A percentile compares a stretch with the other conserved stretches of the same genome.
Evolutionary conservation across 106 monocot species (phyloP).

Genomic region (Dactylorhiza incarnata): DNA sequence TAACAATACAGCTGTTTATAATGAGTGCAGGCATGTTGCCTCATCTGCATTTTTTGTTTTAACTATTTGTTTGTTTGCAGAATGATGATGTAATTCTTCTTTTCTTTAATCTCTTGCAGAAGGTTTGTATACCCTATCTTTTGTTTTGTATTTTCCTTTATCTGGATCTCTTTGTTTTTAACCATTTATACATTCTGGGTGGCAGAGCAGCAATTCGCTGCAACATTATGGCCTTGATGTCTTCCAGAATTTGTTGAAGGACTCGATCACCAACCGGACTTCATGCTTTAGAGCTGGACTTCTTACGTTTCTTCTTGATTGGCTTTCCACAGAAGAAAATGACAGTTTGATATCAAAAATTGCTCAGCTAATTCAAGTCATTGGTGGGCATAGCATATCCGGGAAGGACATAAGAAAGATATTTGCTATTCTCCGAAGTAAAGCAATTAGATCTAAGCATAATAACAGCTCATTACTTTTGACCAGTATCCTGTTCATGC

Average conservation of each 20-base stretch:
- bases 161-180: background rate
- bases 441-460: conserved; percentile 44
- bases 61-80: conserved; percentile 38
- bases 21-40: background rate
- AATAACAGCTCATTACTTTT: conserved; percentile 67
- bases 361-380: conserved; percentile 67
- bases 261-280: conserved; percentile 70
- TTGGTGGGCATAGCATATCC: conserved; percentile 93
- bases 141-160: background rate
- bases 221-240: conserved; percentile 84
- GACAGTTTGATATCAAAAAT: conserved; percentile 52
- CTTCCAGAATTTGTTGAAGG: conserved; percentile 60
- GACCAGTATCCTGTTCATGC: conserved; percentile 61
- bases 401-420: conserved; percentile 94
- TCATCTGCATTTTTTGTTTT: background rate
- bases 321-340: conserved; percentile 63
- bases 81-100: conserved; percentile 94
- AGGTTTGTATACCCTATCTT: conserved; percentile 38
- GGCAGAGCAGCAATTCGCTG: conserved; percentile 79
- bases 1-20: background rate
- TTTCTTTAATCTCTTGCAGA: conserved; percentile 63
- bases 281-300: conserved; percentile 75
- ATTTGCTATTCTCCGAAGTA: conserved; percentile 79
- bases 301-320: conserved; percentile 92
- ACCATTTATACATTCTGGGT: conserved; percentile 27